Conservation (phyloP, 768 basidiomycete species). For the Tricholomella constricta region DNA sequence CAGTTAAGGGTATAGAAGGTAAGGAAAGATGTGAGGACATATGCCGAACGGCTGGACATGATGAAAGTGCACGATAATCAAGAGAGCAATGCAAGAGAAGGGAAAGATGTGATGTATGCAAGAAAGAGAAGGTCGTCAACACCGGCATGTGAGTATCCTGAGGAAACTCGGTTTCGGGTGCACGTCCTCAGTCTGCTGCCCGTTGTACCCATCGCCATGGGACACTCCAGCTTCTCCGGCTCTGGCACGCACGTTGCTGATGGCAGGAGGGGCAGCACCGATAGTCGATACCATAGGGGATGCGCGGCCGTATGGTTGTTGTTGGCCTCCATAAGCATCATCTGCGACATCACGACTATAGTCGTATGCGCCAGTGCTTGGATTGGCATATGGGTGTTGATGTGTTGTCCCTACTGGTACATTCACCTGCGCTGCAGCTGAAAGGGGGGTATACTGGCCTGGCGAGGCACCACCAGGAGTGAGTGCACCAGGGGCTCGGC, state of each 20-base stretch:
- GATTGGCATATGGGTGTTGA: conserved; percentile 75
- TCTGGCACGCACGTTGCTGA: conserved; percentile 71
- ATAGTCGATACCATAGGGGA: conserved; percentile 81
- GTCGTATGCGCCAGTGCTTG: conserved; percentile 58
- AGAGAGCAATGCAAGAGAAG: conserved; percentile 29
- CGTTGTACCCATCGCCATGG: conserved; percentile 58
- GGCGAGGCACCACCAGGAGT: conserved; percentile 53
- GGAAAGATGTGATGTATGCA: conserved; percentile 21
- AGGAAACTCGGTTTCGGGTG: conserved; percentile 57
- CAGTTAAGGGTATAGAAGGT: conserved; percentile 35
- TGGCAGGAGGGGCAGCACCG: conserved; percentile 67
- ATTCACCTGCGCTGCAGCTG: conserved; percentile 73
- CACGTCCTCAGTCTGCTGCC: conserved; percentile 57
- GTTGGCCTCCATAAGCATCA: conserved; percentile 57
- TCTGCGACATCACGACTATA: conserved; percentile 51
- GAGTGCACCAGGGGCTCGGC: conserved; percentile 61
- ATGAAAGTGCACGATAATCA: conserved; percentile 21
- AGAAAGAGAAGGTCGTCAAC: conserved; percentile 43
- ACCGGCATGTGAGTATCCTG: conserved; percentile 78
- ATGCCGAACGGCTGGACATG: conserved; percentile 25
- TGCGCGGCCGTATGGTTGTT: conserved; percentile 66
- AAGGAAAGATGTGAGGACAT: conserved; percentile 31
- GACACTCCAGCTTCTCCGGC: conserved; percentile 70
- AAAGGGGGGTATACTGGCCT: conserved; percentile 69
- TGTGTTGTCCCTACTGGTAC: conserved; percentile 63